Conservation (phyloP, 2,329 filamentous ascomycete species). For the Exophiala sp. region DNA sequence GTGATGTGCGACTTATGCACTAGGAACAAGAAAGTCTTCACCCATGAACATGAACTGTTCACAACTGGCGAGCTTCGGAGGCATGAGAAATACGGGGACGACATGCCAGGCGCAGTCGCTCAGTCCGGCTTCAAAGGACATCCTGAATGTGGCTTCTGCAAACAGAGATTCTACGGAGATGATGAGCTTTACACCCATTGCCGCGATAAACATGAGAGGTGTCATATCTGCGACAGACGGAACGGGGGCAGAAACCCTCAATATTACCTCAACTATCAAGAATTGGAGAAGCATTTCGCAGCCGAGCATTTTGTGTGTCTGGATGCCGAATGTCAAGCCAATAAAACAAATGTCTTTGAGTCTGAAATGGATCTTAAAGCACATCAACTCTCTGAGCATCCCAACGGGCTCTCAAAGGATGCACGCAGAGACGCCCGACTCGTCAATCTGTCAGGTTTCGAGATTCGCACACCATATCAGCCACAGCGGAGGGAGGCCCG, state of each 20-base stretch:
- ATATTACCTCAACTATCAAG: conserved; percentile 85
- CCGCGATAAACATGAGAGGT: conserved; percentile 86
- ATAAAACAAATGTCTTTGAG: conserved; percentile 96
- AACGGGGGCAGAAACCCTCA: conserved; percentile 63
- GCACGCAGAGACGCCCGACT: conserved; percentile 72
- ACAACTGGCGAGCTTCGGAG: conserved; percentile 70
- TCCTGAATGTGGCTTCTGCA: conserved; percentile 88
- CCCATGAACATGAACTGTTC: conserved; percentile 94
- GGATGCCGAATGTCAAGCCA: conserved; percentile 83
- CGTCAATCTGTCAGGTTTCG: conserved; percentile 83
- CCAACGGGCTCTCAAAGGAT: conserved; percentile 72
- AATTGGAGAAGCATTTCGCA: conserved; percentile 78
- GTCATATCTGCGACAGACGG: conserved; percentile 81
- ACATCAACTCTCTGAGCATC: conserved; percentile 81
- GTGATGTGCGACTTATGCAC: conserved; percentile 73
- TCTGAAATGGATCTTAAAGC: conserved; percentile 92
- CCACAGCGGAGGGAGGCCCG: conserved; percentile 52
- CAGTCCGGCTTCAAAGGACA: conserved; percentile 97
- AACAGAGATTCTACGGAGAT: conserved; percentile 86
- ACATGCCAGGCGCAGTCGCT: conserved; percentile 79
- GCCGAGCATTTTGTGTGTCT: conserved; percentile 80
- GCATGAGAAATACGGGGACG: conserved; percentile 87
- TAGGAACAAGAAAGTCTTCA: conserved; percentile 95
- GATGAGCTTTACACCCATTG: conserved; percentile 94
- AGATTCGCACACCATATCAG: conserved; percentile 67